Evolutionary conservation across 1,139 yeast genomes (phyloP), one percentile per base, ranked within the genome.

Genomic region (Hemisphaericaspora xylanilytica): DNA sequence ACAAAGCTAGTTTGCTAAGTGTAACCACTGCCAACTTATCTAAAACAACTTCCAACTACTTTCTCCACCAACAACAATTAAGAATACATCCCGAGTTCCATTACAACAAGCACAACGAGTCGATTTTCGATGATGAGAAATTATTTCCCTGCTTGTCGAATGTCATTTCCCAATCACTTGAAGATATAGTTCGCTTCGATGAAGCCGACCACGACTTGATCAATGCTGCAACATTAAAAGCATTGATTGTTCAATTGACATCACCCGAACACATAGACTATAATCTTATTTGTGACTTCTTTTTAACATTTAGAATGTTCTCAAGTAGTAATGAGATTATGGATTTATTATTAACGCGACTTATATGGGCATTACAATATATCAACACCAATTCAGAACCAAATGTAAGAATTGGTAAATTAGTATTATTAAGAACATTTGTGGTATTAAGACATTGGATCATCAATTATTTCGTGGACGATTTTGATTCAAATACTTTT

Each of bases 391-490:
- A 43, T 32, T 52, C 48, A 31, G 65, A 59, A 20, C 56, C 64
- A 16, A 63, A 65, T 32, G 58, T 61, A n/a, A 74, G 67, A 43
- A 56, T 75, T 8, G 95, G 94, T 4, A 77, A 82, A 47, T 68
- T 85, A 37, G 84, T 85, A 1, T 66, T 87, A n/a, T 75, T 90
- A 28, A 73, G 97, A 49, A 83, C 95, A 0, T 92, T 90, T 65
- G 96, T 88, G 28, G 82, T 86, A 26, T 54, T 92, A 35, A 75
- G 97, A 52, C 96, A 88, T 61, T 92, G 97, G 96, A 63, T 92
- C 24, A 63, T 86, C 44, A 90, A 85, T 56, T 83, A 83, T 55
- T 85, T 82, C 50, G 67, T 75, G 32, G 87, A 83, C 50, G 92
- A 85, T 54, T 85, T 84, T 53, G 64, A 79, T 33, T 53, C 69